A percentile compares a stretch with the other conserved stretches of the same genome.
These are phyloP conservation scores for Tetrahymena borealis DNA, from an alignment of 73 alveolate genomes.

Conservation along the genomic window DNA sequence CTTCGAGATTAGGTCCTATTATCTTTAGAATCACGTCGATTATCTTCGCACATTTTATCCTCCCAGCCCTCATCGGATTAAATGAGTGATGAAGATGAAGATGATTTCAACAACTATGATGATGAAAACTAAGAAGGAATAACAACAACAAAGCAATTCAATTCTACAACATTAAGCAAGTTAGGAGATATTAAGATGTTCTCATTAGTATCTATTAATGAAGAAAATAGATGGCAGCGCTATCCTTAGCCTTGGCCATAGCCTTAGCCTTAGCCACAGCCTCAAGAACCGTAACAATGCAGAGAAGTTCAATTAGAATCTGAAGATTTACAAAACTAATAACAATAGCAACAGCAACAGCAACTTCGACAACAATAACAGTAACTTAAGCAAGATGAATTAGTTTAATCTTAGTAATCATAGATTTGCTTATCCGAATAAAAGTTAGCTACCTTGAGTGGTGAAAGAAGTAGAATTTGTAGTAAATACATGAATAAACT, in stretches of 20 bases:
- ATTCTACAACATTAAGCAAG: too few species aligned
- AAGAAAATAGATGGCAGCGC: background rate
- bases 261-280: constrained; percentile 1
- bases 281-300: background rate
- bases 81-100: background rate
- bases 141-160: background rate
- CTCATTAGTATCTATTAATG: background rate
- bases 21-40: background rate
- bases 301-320: background rate
- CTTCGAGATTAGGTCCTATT: background rate
- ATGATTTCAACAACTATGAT: background rate
- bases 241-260: background rate
- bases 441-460: background rate
- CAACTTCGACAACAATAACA: background rate
- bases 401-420: background rate
- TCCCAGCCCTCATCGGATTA: background rate
- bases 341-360: background rate
- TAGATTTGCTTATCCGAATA: background rate
- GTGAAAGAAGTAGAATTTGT: background rate
- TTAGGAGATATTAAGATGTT: background rate
- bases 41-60: background rate
- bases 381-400: background rate
- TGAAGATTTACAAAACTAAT: background rate
- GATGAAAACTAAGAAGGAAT: background rate
- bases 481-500: background rate